phyloP scores from a whole-genome alignment of 495 filamentous ascomycete genomes.

The Saxophila tyrrhenica region DNA sequence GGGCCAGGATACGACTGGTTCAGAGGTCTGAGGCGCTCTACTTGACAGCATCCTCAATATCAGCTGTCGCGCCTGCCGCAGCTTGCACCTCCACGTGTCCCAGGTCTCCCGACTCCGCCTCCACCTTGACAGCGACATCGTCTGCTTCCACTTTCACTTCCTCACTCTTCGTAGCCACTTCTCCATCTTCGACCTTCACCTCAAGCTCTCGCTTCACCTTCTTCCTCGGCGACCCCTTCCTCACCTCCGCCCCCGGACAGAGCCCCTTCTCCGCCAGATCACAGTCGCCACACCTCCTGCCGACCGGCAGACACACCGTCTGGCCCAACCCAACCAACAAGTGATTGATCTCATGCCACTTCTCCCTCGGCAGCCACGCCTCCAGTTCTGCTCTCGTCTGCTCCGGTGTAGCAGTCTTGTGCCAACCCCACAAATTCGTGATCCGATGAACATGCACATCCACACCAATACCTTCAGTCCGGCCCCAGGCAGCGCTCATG shows the following conservation, averaged over 20 bases:
- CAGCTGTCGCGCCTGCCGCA: not conserved
- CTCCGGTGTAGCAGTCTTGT: slow-evolving; percentile 73
- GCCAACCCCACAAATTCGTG: slow-evolving; percentile 93
- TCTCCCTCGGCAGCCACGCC: slow-evolving; percentile 72
- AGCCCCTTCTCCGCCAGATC: slow-evolving; percentile 59
- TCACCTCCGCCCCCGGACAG: slow-evolving; percentile 55
- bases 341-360: slow-evolving; percentile 92
- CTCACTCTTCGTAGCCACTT: not conserved
- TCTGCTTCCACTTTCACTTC: slow-evolving; percentile 9
- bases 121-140: slow-evolving; percentile 14
- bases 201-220: slow-evolving; percentile 18
- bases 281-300: slow-evolving; percentile 72
- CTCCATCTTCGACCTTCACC: slow-evolving; percentile 16
- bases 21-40: not conserved
- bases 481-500: slow-evolving; percentile 59
- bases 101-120: not conserved
- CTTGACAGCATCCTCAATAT: not conserved
- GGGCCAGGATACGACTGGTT: too few species aligned
- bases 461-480: slow-evolving; percentile 51
- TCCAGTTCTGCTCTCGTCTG: slow-evolving; percentile 70
- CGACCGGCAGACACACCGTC: slow-evolving; percentile 73
- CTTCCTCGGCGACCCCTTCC: slow-evolving; percentile 5
- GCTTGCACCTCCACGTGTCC: not conserved
- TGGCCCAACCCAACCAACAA: slow-evolving; percentile 86
- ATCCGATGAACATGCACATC: slow-evolving; percentile 74